These are phyloP conservation scores for Colletotrichum neosansevieriae DNA, from an alignment of 2,329 filamentous ascomycete genomes.

Conservation along the genomic window DNA sequence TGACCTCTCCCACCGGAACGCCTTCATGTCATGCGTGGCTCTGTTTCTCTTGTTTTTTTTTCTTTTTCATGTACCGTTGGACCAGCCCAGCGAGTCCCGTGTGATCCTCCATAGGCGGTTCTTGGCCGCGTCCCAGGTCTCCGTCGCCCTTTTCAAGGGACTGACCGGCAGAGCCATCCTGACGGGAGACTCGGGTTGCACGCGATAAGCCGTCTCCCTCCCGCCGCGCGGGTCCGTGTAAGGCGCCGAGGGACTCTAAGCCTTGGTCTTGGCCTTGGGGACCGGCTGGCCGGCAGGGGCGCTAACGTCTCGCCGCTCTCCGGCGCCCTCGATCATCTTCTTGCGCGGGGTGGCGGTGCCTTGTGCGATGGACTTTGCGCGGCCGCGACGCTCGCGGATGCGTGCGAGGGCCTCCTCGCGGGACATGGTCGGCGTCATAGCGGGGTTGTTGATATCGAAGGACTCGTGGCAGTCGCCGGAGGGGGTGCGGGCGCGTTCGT, in stretches of 20 bases:
- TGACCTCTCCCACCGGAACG: conserved; percentile 19
- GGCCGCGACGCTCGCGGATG: conserved; percentile 78
- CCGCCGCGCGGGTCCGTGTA: neutral
- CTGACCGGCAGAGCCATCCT: neutral
- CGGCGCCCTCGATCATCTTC: conserved; percentile 65
- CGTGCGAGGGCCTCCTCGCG: conserved; percentile 81
- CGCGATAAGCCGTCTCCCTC: too few species aligned
- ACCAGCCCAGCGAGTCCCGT: conserved; percentile 37
- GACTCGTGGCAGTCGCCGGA: conserved; percentile 54
- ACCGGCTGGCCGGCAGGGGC: conserved; percentile 50
- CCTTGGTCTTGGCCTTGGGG: conserved; percentile 38
- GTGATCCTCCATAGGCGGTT: conserved; percentile 30
- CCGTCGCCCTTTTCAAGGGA: conserved; percentile 15
- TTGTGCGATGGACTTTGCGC: conserved; percentile 76
- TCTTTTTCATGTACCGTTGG: conserved; percentile 20
- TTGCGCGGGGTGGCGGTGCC: conserved; percentile 72
- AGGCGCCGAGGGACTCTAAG: conserved; percentile 31
- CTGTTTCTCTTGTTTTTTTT: neutral
- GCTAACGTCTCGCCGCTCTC: conserved; percentile 61
- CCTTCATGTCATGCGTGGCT: conserved; percentile 26
- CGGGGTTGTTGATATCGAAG: conserved; percentile 69
- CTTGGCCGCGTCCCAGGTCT: conserved; percentile 6
- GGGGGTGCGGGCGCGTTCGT: conserved; percentile 61
- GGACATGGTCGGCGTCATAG: conserved; percentile 74
- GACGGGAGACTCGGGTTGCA: too few species aligned